These are phyloP conservation scores for Grammothele lineata DNA, from an alignment of 768 basidiomycete species.

Conservation along the genomic window DNA sequence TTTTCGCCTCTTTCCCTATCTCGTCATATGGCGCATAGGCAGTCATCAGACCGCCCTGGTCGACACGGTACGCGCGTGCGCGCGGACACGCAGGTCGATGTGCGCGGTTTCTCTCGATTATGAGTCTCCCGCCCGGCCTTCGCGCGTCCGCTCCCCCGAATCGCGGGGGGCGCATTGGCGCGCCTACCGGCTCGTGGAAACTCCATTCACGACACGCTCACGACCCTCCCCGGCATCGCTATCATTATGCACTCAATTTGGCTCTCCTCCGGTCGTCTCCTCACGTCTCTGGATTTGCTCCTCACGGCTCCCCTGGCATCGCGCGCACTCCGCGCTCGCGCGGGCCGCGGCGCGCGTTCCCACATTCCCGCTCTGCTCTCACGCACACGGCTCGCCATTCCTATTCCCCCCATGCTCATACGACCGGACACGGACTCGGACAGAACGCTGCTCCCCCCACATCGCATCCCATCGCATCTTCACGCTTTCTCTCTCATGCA, in stretches of 20 bases:
- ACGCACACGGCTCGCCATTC: background rate
- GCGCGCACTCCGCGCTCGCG: slow-evolving; percentile 1
- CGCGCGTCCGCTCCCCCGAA: background rate
- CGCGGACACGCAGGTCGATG: slow-evolving; percentile 11
- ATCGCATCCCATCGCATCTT: background rate
- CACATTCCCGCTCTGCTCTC: background rate
- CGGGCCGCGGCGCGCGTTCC: background rate
- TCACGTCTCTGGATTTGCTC: background rate
- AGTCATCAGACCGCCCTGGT: slow-evolving; percentile 6
- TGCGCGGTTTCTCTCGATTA: background rate
- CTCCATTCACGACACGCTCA: background rate
- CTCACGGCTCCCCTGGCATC: background rate
- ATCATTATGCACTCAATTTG: slow-evolving; percentile 17
- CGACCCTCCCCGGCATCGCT: slow-evolving; percentile 6
- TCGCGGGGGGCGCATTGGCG: slow-evolving; percentile 1
- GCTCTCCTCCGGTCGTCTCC: background rate
- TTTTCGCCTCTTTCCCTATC: background rate
- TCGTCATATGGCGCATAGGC: slow-evolving; percentile 7
- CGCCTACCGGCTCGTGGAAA: slow-evolving; percentile 10
- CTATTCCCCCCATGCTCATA: background rate
- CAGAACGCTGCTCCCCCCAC: background rate
- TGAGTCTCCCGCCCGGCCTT: background rate
- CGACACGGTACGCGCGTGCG: slow-evolving; percentile 13
- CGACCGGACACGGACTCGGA: no score
- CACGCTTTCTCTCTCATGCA: background rate